Base-by-base conservation (phyloP, 2,329 filamentous ascomycete genomes). In the Phaeomoniella chlamydospora region DNA sequence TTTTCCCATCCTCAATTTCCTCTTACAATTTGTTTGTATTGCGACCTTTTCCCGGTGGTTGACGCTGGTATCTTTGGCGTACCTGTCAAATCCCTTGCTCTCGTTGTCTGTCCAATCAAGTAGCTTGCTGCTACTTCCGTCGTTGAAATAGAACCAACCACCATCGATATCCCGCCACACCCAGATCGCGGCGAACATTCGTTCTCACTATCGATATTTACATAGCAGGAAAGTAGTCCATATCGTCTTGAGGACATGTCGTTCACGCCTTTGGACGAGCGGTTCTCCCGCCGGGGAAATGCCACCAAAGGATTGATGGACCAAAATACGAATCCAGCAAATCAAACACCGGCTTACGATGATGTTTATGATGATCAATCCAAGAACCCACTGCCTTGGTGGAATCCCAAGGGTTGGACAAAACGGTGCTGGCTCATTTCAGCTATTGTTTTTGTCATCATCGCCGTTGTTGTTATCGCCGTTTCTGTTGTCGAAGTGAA, bases 381-480 rank as follows among this genome's bases (percentile, higher is more conserved):
- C 13, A 13, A 34, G 18, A 13, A 15, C 6, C 15, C 11, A 13
- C 16, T 18, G 16, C 14, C 11, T 12, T 18, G 48, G 58, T 72
- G 64, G 51, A 59, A 74, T 41, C 63, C 66, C 0, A 58, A 58
- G 34, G 59, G 59, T 33, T 78, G 73, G 74, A 55, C 63, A 29
- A 65, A 66, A 48, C 65, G 61, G 39, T 59, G 56, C 9, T 76
- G 67, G 65, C 49, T 61, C 15, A 53, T 61, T 19, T 47, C 68
- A 4, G 60, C 43, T 3, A 48, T 56, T 1, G 43, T 59, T 1
- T 37, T 63, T 2, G 53, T 54, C 15, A 41, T 63, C 19, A 43
- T 67, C 5, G 49, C 77, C 11, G 46, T 71, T 29, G 54, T 72
- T 5, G 53, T 64, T 22, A 54, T 74, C 31, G 59, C 69, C 5